Base-by-base conservation (phyloP, 2,329 filamentous ascomycete species). In the Colletotrichum magnum region DNA sequence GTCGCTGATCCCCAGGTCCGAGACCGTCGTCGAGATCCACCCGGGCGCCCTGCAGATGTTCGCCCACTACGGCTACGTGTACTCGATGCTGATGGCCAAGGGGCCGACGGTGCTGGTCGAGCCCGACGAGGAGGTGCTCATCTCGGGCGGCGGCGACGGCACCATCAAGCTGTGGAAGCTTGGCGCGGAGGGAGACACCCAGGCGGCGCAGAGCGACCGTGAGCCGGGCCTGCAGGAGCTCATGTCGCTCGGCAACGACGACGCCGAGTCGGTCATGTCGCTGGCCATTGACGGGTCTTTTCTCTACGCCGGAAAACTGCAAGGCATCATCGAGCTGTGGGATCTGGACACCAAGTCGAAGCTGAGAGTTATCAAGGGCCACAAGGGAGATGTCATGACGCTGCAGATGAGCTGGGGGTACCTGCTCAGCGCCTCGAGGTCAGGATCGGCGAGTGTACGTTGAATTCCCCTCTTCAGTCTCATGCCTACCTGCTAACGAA, bases 341-440 rank as follows among this genome's bases (percentile, higher is more conserved):
- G 97, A 99, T 77, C 86, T 99, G 15, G 95, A 98, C 77, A 98
- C 96, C 0, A 91, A 92, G 62, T 96, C 99, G 80, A 91, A 96
- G 57, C 87, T 99, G 52, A 88, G 96, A 66, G 94, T 94, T 18
- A 92, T 99, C 76, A 94, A 93, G 76, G 90, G 92, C 1, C 92
- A 94, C 74, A 89, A 89, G 41, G 91, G 91, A 51, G 94, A 98
- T 78, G 89, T 98, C 57, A 94, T 97, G 85, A 92, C 94, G 0
- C 85, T 98, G 51, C 92, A 94, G 72, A 92, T 98, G 79, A 92
- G 93, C 26, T 94, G 93, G 81, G 94, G 94, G 0, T 92, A 92
- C 71, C 85, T 98, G 7, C 96, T 96, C 83, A 95, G 93, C 73
- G 95, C 93, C 16, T 93, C 94, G n/a, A 91, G 93, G n/a, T 92